Base-by-base conservation (phyloP, 177 flowering plant genomes). In the Vitis hybrid region DNA sequence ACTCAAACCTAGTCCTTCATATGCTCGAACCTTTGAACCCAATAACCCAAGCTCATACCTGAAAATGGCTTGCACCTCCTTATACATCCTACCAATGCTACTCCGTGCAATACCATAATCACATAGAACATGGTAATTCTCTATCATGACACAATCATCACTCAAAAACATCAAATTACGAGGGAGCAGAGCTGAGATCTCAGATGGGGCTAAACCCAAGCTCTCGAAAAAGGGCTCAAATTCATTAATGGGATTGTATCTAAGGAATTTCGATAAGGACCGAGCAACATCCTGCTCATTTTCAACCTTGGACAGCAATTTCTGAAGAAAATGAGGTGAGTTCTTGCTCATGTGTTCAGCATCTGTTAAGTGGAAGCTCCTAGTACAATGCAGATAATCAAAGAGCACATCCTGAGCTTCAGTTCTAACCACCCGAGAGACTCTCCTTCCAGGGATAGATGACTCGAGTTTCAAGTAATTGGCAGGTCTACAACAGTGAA, bases 221-320 rank as follows among this genome's bases (percentile, higher is more conserved):
- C 90, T 87, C 81, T 87, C 90, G 29, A 85, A 76, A 48, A 87
- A 87, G 0, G 90, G 90, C 50, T 87, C 90, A 61, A 79, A 85
- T 71, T 85, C 87, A 65, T 87, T 87, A 51, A 87, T 82, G 3
- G 88, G 90, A 62, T 85, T 58, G 69, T 81, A 87, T 2, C 84
- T 62, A 52, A 87, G 68, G 52, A 72, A 84, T 56, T 64, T 78
- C 1, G 80, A 52, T n/a, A 87, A n/a, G 1, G 84, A 72, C 50
- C 78, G 67, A 0, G 59, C 50, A 4, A 79, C 62, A 58, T 80
- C 83, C 16, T 80, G 53, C 3, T 77, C 82, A 48, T 18, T 48
- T 26, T 78, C 78, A 21, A 85, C 56, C 70, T 79, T 75, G 10
- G 82, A 69, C 11, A 85, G 61, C 74, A 87, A 68, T n/a, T 75